These are phyloP conservation scores for Citrus australasica DNA, from an alignment of 345 rosid genomes.

Conservation along the genomic window DNA sequence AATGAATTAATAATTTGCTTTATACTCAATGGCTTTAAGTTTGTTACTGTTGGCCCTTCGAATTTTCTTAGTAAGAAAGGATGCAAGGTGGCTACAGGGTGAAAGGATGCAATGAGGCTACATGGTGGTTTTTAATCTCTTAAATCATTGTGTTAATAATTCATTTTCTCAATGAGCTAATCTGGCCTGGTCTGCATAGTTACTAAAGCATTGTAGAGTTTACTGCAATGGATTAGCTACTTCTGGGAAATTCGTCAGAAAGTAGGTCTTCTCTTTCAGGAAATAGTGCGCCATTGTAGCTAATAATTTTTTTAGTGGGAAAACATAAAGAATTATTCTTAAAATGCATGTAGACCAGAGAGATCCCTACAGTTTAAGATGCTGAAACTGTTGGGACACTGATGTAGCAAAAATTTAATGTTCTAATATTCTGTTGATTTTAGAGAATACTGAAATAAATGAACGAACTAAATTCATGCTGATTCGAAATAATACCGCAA, in stretches of 20 bases:
- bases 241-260: neutral
- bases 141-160: no score
- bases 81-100: neutral
- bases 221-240: neutral
- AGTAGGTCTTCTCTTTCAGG: neutral
- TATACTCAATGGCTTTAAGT: neutral
- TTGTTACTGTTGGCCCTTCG: neutral
- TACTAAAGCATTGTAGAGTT: neutral
- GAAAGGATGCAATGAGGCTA: neutral
- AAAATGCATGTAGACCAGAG: neutral
- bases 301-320: neutral
- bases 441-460: no score
- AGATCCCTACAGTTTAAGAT: neutral
- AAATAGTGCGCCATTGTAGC: neutral
- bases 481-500: no score
- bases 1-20: neutral
- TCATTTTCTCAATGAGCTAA: neutral
- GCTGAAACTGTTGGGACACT: neutral
- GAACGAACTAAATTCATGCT: no score
- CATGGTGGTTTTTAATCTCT: neutral
- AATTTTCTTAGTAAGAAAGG: neutral
- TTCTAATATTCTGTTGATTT: no score
- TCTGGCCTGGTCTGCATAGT: neutral
- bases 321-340: neutral
- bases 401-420: no score